Conservation (phyloP, 2,329 filamentous ascomycete genomes). For the Fusarium oxysporum region DNA sequence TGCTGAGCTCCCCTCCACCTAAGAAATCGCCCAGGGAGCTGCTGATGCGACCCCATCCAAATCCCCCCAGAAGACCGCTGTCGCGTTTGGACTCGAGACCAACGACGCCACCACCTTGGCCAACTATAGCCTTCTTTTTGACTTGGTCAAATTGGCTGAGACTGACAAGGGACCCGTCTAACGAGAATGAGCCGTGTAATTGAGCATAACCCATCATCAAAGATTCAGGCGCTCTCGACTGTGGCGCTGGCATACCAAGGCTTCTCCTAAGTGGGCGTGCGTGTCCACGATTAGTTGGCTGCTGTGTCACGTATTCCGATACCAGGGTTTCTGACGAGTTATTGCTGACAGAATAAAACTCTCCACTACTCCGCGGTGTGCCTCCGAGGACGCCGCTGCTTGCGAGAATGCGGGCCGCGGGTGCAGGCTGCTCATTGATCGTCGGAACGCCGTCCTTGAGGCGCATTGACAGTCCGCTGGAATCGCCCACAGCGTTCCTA, state of each 20-base stretch:
- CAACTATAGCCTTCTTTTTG: slow-evolving; percentile 91
- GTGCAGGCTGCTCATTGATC: slow-evolving; percentile 68
- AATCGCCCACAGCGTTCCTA: slow-evolving; percentile 49
- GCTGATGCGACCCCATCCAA: slow-evolving; percentile 90
- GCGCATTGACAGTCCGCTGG: slow-evolving; percentile 53
- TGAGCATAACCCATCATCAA: slow-evolving; percentile 99
- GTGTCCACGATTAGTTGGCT: slow-evolving; percentile 51
- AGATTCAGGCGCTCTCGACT: slow-evolving; percentile 73
- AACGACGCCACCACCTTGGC: slow-evolving; percentile 87
- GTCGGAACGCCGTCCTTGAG: slow-evolving; percentile 59
- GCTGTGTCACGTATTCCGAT: slow-evolving; percentile 83
- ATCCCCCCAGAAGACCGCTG: slow-evolving; percentile 81
- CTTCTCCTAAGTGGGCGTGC: slow-evolving; percentile 59
- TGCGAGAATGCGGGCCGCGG: slow-evolving; percentile 77
- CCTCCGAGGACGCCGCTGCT: slow-evolving; percentile 77
- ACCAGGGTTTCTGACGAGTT: slow-evolving; percentile 92
- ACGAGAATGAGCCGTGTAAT: slow-evolving; percentile 87
- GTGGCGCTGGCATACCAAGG: slow-evolving; percentile 58
- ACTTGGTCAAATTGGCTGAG: slow-evolving; percentile 93
- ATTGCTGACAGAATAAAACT: slow-evolving; percentile 96
- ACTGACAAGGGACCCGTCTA: slow-evolving; percentile 92
- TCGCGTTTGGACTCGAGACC: slow-evolving; percentile 82
- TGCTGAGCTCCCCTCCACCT: slow-evolving; percentile 88
- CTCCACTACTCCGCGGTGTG: slow-evolving; percentile 90
- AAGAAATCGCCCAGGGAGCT: slow-evolving; percentile 89